phyloP scores from a whole-genome alignment of 495 filamentous ascomycete species.

The Corynascus novoguineensis region DNA sequence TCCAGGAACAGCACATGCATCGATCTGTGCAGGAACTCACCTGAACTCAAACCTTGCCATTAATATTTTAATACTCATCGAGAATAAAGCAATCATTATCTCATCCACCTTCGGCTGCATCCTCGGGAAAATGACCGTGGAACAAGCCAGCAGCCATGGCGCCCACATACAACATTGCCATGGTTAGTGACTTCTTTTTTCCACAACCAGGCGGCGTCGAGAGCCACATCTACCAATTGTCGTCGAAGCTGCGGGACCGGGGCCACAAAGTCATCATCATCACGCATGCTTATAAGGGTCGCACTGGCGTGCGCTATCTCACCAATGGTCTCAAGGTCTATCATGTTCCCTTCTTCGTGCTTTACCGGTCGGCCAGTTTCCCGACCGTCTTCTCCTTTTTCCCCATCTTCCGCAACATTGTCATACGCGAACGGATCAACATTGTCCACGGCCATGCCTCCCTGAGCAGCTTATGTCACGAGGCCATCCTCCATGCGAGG shows the following conservation, averaged over 20 bases:
- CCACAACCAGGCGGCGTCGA: conserved; percentile 94
- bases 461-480: conserved; percentile 85
- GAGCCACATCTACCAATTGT: conserved; percentile 97
- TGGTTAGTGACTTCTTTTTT: conserved; percentile 99
- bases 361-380: conserved; percentile 91
- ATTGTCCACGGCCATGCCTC: conserved; percentile 96
- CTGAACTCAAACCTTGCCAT: background rate
- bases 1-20: background rate
- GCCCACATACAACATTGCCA: conserved; percentile 60
- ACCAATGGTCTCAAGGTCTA: conserved; percentile 98
- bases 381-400: conserved; percentile 99
- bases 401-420: conserved; percentile 90
- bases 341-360: conserved; percentile 90
- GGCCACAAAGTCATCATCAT: conserved; percentile 98
- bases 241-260: conserved; percentile 90
- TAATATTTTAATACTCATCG: background rate
- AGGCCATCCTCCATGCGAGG: conserved; percentile 89
- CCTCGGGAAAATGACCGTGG: conserved; percentile 10
- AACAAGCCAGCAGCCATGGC: conserved; percentile 40
- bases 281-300: conserved; percentile 89
- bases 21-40: background rate
- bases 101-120: background rate
- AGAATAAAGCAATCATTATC: background rate
- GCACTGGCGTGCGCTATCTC: conserved; percentile 91
- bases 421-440: conserved; percentile 87